phyloP scores from a whole-genome alignment of 768 basidiomycete species.

The Saitozyma podzolica region DNA sequence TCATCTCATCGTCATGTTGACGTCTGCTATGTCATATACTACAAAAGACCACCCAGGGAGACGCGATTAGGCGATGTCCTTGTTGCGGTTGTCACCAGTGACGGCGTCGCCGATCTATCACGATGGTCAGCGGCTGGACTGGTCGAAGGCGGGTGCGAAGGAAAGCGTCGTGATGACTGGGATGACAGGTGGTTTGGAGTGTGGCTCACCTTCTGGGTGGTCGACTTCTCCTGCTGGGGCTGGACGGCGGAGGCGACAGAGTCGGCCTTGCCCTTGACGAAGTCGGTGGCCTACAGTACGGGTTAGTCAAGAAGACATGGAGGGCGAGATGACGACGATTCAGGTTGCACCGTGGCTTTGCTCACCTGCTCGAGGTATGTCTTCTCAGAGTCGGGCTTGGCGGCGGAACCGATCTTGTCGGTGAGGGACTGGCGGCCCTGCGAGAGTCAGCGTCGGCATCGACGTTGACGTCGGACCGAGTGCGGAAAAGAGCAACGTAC shows the following conservation, averaged over 20 bases:
- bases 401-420: constrained; percentile 38
- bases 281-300: constrained; percentile 21
- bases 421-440: constrained; percentile 38
- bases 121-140: too few relatives aligned
- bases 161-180: neutral
- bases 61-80: constrained; percentile 12
- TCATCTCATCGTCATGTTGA: too few relatives aligned
- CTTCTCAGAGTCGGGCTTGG: constrained; percentile 48
- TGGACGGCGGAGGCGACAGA: constrained; percentile 40
- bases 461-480: neutral
- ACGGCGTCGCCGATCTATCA: constrained; percentile 10
- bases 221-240: constrained; percentile 46
- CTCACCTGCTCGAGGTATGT: constrained; percentile 33
- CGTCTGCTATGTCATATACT: too few relatives aligned
- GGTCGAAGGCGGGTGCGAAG: too few relatives aligned
- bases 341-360: too few relatives aligned
- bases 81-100: constrained; percentile 44
- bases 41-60: too few relatives aligned
- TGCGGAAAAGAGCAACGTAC: constrained; percentile 16
- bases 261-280: constrained; percentile 37
- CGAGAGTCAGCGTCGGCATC: constrained; percentile 4
- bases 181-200: constrained; percentile 19
- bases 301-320: neutral
- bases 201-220: constrained; percentile 46
- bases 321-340: neutral